Evolutionary conservation across 805 yeast species (phyloP).

Genomic region (Barnettozyma populi): DNA sequence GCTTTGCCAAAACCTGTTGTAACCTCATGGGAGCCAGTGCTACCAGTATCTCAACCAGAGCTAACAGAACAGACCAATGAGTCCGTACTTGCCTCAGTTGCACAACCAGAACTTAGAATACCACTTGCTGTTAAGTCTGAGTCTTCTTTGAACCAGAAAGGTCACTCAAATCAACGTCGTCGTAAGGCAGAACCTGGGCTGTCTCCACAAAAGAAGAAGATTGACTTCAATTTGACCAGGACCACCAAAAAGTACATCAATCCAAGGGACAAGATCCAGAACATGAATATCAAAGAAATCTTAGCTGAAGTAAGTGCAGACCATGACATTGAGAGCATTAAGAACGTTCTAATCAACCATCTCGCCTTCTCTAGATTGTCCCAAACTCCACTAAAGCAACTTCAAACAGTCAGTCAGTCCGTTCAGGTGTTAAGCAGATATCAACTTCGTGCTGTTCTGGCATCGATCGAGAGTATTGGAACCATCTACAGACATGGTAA

Average conservation of each 20-base stretch:
- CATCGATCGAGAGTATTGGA: slow-evolving; percentile 62
- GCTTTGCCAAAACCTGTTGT: background rate
- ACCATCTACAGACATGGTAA: slow-evolving; percentile 84
- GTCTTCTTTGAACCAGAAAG: slow-evolving; percentile 16
- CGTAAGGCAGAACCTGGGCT: slow-evolving; percentile 28
- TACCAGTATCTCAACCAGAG: background rate
- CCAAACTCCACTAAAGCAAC: slow-evolving; percentile 76
- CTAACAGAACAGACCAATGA: background rate
- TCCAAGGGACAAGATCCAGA: slow-evolving; percentile 25
- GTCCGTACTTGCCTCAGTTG: background rate
- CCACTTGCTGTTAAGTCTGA: slow-evolving; percentile 15
- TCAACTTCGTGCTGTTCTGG: slow-evolving; percentile 41
- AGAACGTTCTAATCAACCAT: slow-evolving; percentile 70
- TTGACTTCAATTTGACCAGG: slow-evolving; percentile 6
- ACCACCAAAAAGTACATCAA: slow-evolving; percentile 7
- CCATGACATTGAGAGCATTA: slow-evolving; percentile 44
- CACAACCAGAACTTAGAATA: background rate
- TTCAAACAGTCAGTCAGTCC: slow-evolving; percentile 55
- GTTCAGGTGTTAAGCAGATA: slow-evolving; percentile 41
- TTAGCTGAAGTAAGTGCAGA: slow-evolving; percentile 25
- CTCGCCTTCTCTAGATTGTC: slow-evolving; percentile 85
- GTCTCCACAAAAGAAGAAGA: slow-evolving; percentile 28
- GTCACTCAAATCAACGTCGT: slow-evolving; percentile 18
- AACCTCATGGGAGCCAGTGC: background rate
- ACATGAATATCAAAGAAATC: slow-evolving; percentile 26